These are phyloP conservation scores for Trametes hirsuta DNA, from an alignment of 1,284 basidiomycete species.

Conservation along the genomic window DNA sequence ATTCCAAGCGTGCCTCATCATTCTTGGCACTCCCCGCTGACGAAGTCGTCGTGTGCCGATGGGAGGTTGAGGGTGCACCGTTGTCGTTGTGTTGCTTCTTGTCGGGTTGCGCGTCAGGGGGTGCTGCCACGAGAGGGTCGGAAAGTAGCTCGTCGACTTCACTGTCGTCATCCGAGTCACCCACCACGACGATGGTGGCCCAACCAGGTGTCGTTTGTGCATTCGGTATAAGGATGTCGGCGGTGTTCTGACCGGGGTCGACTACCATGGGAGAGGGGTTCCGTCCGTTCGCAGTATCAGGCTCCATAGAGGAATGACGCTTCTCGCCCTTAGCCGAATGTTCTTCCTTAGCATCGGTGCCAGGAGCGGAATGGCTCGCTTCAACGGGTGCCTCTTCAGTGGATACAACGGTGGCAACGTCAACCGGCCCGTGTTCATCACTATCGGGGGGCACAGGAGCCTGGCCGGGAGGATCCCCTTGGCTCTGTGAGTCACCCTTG, in stretches of 20 bases:
- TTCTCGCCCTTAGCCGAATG: neutral
- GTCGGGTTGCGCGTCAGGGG: neutral
- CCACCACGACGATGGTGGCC: conserved; percentile 7
- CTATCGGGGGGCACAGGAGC: neutral
- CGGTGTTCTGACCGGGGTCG: neutral
- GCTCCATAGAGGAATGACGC: neutral
- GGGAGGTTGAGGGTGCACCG: neutral
- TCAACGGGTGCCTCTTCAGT: neutral
- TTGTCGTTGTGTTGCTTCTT: neutral
- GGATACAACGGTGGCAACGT: neutral
- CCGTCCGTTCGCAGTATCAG: neutral
- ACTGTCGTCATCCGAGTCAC: conserved; percentile 10
- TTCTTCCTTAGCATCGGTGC: neutral
- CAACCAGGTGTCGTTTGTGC: conserved; percentile 1
- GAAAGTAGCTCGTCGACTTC: conserved; percentile 26
- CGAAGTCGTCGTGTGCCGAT: neutral
- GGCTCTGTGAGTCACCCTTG: conserved; percentile 24
- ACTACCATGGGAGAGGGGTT: conserved; percentile 1
- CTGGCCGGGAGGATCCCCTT: neutral
- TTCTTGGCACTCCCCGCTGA: neutral
- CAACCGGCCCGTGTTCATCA: neutral
- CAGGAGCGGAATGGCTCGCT: neutral
- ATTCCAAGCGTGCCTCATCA: conserved; percentile 10
- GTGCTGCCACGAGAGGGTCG: neutral
- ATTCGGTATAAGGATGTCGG: neutral